These are phyloP conservation scores for Acanthochlamys bracteata DNA, from an alignment of 106 monocot species.

Conservation along the genomic window DNA sequence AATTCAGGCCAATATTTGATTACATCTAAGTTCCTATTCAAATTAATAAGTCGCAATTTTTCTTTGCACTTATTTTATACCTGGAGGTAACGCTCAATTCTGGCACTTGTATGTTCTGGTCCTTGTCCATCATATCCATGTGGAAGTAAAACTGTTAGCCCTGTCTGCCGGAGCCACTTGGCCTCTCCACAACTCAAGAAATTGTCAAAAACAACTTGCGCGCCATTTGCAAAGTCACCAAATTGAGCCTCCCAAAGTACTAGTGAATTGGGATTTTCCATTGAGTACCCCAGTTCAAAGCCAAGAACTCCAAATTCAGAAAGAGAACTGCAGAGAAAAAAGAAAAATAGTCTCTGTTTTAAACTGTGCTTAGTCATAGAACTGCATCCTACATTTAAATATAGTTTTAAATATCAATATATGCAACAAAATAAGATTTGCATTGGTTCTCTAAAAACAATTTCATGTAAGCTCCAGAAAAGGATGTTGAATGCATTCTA, in stretches of 20 bases:
- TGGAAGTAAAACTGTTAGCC: conserved; percentile 80
- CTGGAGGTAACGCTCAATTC: conserved; percentile 92
- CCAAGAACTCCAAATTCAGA: conserved; percentile 98
- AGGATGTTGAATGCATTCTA: too few relatives aligned
- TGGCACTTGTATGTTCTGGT: conserved; percentile 90
- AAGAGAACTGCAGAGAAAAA: conserved; percentile 57
- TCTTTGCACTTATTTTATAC: conserved; percentile 10
- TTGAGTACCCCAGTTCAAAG: conserved; percentile 96
- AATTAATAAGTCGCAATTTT: too few relatives aligned
- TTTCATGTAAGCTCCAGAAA: too few relatives aligned
- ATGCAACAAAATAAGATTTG: too few relatives aligned
- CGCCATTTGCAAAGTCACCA: conserved; percentile 98
- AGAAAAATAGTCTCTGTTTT: background rate
- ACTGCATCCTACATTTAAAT: too few relatives aligned
- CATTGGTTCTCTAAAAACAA: too few relatives aligned
- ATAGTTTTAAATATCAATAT: too few relatives aligned
- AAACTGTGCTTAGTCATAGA: too few relatives aligned
- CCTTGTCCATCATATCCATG: conserved; percentile 99
- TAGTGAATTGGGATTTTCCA: conserved; percentile 98
- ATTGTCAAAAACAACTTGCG: conserved; percentile 96
- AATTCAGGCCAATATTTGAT: too few relatives aligned
- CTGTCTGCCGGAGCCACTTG: conserved; percentile 94
- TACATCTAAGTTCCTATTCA: too few relatives aligned
- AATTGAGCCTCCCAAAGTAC: conserved; percentile 99
- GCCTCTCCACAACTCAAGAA: conserved; percentile 95